Percentiles rank a stretch among this genome's conserved stretches.
phyloP scores from a whole-genome alignment of 345 rosid genomes.

The Pseudoturritis turrita region DNA sequence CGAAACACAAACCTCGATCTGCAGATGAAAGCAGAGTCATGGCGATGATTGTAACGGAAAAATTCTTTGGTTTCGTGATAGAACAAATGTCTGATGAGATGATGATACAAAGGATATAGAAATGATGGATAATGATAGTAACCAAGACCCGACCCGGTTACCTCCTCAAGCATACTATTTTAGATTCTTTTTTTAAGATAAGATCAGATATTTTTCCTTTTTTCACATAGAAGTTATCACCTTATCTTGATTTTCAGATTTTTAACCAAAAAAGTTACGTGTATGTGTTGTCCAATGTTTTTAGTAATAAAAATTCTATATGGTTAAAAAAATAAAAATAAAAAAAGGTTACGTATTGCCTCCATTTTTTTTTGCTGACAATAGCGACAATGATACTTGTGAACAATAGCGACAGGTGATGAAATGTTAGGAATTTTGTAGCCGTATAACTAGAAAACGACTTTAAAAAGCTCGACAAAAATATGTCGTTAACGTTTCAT shows the following conservation, averaged over 20 bases:
- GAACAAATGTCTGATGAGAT: neutral
- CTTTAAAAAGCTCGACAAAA: neutral
- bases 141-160: slow-evolving; percentile 13
- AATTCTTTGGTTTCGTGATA: neutral
- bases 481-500: neutral
- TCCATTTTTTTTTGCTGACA: neutral
- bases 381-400: neutral
- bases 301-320: too few relatives aligned
- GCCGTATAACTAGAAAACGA: neutral
- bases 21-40: slow-evolving; percentile 32
- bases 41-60: slow-evolving; percentile 3
- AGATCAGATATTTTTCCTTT: neutral
- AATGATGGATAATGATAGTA: neutral
- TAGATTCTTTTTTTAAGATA: neutral
- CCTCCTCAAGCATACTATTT: neutral
- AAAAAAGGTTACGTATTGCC: neutral
- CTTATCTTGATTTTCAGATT: too few relatives aligned
- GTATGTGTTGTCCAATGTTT: too few relatives aligned
- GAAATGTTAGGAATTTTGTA: neutral
- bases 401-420: neutral
- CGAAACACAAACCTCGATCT: slow-evolving; percentile 29
- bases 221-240: neutral
- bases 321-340: too few relatives aligned
- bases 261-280: too few relatives aligned
- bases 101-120: neutral